A percentile compares a stretch with the other conserved stretches of the same genome.
Conservation (phyloP, 1,139 yeast genomes). For the Maudiozyma humilis region DNA sequence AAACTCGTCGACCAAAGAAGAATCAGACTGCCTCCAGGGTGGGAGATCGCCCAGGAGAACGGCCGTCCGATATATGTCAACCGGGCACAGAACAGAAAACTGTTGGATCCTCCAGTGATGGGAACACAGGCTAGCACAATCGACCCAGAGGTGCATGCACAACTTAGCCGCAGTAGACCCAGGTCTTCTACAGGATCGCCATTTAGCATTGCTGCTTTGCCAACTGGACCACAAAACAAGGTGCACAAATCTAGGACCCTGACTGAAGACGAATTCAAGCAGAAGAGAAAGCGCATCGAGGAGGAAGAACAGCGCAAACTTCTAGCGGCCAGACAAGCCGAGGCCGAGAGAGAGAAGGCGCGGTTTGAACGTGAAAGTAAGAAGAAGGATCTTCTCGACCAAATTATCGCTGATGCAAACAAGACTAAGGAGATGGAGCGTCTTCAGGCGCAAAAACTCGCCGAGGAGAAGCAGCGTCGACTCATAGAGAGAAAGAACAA, state of each 20-base stretch:
- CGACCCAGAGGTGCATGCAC: background rate
- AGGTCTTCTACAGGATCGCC: slow-evolving; percentile 1
- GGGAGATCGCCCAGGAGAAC: slow-evolving; percentile 30
- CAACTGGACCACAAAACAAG: background rate
- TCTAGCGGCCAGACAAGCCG: slow-evolving; percentile 27
- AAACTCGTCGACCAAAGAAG: slow-evolving; percentile 26
- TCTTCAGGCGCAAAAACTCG: slow-evolving; percentile 16
- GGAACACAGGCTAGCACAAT: slow-evolving; percentile 10
- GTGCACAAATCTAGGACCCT: background rate
- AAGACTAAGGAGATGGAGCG: slow-evolving; percentile 28
- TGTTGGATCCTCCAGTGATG: slow-evolving; percentile 23
- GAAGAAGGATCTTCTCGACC: slow-evolving; percentile 27
- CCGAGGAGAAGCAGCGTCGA: slow-evolving; percentile 19
- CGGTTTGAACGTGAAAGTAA: slow-evolving; percentile 24
- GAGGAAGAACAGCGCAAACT: slow-evolving; percentile 22
- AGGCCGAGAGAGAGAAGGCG: slow-evolving; percentile 22
- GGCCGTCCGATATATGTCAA: slow-evolving; percentile 30
- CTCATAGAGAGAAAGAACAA: slow-evolving; percentile 17
- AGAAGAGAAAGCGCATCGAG: slow-evolving; percentile 16
- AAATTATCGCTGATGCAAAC: slow-evolving; percentile 39
- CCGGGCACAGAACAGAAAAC: slow-evolving; percentile 25
- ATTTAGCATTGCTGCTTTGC: background rate
- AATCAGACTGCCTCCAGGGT: slow-evolving; percentile 29
- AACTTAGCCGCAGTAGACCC: background rate
- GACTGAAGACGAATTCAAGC: slow-evolving; percentile 19